Evolutionary conservation across 2,329 filamentous ascomycete species (phyloP).

Genomic region (Aspergillus pseudoglaucus): DNA sequence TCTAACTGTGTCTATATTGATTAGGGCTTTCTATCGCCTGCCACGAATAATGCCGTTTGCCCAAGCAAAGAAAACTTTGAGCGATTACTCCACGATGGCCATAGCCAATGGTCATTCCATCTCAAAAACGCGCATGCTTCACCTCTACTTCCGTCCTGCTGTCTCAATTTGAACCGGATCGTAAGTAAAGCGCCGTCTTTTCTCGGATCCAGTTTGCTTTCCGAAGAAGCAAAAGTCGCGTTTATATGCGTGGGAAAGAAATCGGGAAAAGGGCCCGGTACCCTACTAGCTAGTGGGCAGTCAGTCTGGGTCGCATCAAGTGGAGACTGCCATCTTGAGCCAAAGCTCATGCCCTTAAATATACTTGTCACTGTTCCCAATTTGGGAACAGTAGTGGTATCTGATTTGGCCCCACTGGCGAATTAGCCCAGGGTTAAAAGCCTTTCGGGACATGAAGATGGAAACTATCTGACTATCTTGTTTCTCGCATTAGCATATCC

Average conservation of each 20-base stretch:
- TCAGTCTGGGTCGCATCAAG: constrained; percentile 16
- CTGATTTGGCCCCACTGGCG: constrained; percentile 11
- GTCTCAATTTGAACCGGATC: constrained; percentile 10
- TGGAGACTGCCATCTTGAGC: constrained; percentile 7
- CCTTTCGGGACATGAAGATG: constrained; percentile 12
- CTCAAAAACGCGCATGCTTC: constrained; percentile 4
- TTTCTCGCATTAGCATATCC: constrained; percentile 19
- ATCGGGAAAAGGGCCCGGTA: constrained; percentile 3
- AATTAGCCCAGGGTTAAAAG: constrained; percentile 15
- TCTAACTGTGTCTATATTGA: too few relatives aligned
- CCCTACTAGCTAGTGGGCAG: constrained; percentile 10
- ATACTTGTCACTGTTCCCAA: constrained; percentile 6
- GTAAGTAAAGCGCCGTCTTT: constrained; percentile 11
- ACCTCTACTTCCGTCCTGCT: constrained; percentile 6
- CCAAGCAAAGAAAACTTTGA: constrained; percentile 11
- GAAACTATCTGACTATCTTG: constrained; percentile 16
- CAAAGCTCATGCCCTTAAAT: constrained; percentile 11
- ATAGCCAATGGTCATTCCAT: constrained; percentile 10
- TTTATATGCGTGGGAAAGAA: constrained; percentile 13
- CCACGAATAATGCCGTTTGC: constrained; percentile 10
- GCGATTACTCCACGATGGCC: constrained; percentile 9
- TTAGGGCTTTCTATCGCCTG: background rate
- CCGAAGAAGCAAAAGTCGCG: constrained; percentile 3
- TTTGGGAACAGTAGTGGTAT: constrained; percentile 9
- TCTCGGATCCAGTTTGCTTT: constrained; percentile 9